Conservation (phyloP, 2,329 filamentous ascomycete species). For the Zasmidium citrigriseum region DNA sequence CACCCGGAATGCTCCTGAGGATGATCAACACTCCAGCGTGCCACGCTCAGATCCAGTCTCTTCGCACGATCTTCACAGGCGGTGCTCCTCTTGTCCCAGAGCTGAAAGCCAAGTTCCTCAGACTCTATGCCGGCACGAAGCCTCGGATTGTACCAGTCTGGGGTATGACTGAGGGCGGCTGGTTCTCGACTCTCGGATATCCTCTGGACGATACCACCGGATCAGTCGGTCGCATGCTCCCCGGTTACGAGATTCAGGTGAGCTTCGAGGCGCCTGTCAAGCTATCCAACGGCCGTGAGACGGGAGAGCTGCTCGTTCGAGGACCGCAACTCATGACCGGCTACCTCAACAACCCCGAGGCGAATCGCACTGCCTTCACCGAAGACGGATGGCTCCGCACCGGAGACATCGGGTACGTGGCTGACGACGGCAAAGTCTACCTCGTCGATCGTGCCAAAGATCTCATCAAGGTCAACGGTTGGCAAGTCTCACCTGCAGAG, state of each 20-base stretch:
- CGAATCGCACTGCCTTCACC: conserved; percentile 28
- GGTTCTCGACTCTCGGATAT: conserved; percentile 47
- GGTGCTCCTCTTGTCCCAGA: conserved; percentile 51
- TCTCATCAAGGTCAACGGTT: conserved; percentile 38
- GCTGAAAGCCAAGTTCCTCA: conserved; percentile 43
- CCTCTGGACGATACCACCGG: conserved; percentile 43
- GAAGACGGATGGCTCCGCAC: conserved; percentile 86
- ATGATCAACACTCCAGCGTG: conserved; percentile 34
- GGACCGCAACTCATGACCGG: conserved; percentile 43
- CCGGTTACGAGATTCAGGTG: conserved; percentile 42
- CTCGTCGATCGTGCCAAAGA: conserved; percentile 38
- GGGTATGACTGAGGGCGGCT: conserved; percentile 56
- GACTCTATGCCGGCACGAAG: conserved; percentile 42
- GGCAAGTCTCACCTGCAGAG: conserved; percentile 37
- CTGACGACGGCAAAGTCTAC: conserved; percentile 31
- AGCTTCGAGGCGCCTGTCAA: conserved; percentile 9
- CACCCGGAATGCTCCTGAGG: conserved; percentile 46
- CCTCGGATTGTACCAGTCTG: conserved; percentile 52
- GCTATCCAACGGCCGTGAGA: conserved; percentile 47
- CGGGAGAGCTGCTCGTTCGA: conserved; percentile 46
- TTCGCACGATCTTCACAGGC: conserved; percentile 50
- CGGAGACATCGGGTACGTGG: conserved; percentile 54
- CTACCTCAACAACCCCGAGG: conserved; percentile 36
- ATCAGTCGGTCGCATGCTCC: conserved; percentile 50
- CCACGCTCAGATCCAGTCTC: conserved; percentile 39